Conservation (phyloP, 2,329 filamentous ascomycete genomes). For the Pseudocercospora musae region DNA sequence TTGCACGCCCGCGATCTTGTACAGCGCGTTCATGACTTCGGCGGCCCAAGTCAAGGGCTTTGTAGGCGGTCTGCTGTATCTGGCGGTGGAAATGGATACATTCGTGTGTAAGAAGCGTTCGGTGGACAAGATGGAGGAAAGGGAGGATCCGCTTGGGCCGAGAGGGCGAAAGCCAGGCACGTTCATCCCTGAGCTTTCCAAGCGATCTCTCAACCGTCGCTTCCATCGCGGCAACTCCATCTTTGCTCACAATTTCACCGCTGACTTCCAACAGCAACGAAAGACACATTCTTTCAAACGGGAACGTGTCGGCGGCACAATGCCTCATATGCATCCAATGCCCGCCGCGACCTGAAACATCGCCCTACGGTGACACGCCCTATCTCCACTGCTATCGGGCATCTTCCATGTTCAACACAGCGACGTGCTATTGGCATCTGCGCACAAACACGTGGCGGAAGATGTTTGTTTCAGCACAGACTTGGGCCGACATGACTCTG, state of each 20-base stretch:
- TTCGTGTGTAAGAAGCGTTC: background rate
- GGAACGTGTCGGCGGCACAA: background rate
- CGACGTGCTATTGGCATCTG: background rate
- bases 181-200: background rate
- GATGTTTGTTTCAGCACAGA: background rate
- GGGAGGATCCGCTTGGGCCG: background rate
- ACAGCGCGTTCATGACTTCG: conserved; percentile 34
- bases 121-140: background rate
- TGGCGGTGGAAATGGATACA: conserved; percentile 4
- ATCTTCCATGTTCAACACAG: background rate
- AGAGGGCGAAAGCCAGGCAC: background rate
- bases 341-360: background rate
- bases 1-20: conserved; percentile 35
- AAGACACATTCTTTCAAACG: background rate
- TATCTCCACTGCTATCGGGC: background rate
- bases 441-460: background rate
- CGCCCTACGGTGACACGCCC: background rate
- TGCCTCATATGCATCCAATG: background rate
- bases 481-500: background rate
- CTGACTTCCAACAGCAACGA: too few species aligned
- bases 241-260: background rate
- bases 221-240: background rate
- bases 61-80: conserved; percentile 7
- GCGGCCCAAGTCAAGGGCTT: background rate
- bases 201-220: background rate